phyloP scores from a whole-genome alignment of 1,139 yeast genomes.

The Yamadazyma diddensiae region DNA sequence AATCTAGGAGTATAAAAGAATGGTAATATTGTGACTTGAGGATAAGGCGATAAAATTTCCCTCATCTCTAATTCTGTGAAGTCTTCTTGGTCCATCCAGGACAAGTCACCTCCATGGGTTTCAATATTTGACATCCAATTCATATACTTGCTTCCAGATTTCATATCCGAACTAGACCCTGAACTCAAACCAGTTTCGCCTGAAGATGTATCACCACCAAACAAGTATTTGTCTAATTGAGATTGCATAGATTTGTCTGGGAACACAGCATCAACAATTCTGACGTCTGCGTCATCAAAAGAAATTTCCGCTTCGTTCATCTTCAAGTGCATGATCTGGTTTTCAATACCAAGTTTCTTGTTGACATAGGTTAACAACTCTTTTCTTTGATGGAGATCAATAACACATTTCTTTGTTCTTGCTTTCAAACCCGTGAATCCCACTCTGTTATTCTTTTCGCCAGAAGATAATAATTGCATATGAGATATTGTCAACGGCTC shows the following conservation, averaged over 20 bases:
- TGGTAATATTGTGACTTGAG: slow-evolving; percentile 59
- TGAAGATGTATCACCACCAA: slow-evolving; percentile 18
- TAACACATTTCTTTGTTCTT: slow-evolving; percentile 56
- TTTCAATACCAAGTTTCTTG: slow-evolving; percentile 54
- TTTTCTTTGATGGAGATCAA: slow-evolving; percentile 83
- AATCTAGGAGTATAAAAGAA: slow-evolving; percentile 73
- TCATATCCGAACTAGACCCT: slow-evolving; percentile 1
- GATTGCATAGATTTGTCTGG: slow-evolving; percentile 48
- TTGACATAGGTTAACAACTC: slow-evolving; percentile 62
- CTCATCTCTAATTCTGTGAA: slow-evolving; percentile 67
- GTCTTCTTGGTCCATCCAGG: slow-evolving; percentile 84
- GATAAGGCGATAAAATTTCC: slow-evolving; percentile 47
- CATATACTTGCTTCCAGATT: slow-evolving; percentile 5
- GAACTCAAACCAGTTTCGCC: slow-evolving; percentile 12
- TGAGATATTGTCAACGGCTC: slow-evolving; percentile 76
- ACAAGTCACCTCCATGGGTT: slow-evolving; percentile 43
- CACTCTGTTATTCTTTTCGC: slow-evolving; percentile 44
- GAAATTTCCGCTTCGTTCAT: slow-evolving; percentile 78
- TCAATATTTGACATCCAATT: slow-evolving; percentile 27
- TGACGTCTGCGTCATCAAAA: slow-evolving; percentile 65
- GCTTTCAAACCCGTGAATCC: slow-evolving; percentile 81
- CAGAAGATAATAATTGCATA: slow-evolving; percentile 57
- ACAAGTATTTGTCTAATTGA: slow-evolving; percentile 44
- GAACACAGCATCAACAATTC: slow-evolving; percentile 68
- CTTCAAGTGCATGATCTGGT: slow-evolving; percentile 56